These are phyloP conservation scores for Podaxis sp. DNA, from an alignment of 768 basidiomycete genomes.

Conservation along the genomic window DNA sequence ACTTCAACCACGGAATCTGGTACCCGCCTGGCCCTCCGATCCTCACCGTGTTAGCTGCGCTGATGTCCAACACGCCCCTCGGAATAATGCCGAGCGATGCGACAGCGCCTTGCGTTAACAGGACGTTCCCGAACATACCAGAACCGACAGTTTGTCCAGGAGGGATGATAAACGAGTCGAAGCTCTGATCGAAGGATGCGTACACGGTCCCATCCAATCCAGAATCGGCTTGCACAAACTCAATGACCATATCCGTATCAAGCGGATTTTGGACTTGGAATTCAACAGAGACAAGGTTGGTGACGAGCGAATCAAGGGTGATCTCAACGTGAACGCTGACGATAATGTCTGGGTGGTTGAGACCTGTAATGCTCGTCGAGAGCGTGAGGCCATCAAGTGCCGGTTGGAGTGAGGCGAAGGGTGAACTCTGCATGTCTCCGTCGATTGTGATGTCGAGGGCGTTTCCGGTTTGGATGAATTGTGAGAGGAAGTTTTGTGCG, in stretches of 20 bases:
- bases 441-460: constrained; percentile 47
- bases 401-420: constrained; percentile 53
- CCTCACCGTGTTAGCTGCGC: constrained; percentile 40
- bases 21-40: constrained; percentile 51
- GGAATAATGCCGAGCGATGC: constrained; percentile 56
- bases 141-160: constrained; percentile 58
- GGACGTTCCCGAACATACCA: constrained; percentile 52
- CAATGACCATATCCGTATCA: constrained; percentile 51
- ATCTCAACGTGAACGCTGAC: constrained; percentile 53
- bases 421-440: constrained; percentile 57
- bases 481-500: constrained; percentile 56
- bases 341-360: constrained; percentile 54
- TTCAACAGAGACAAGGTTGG: constrained; percentile 48
- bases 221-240: constrained; percentile 52
- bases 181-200: constrained; percentile 54
- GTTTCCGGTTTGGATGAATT: constrained; percentile 52
- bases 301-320: constrained; percentile 41
- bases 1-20: constrained; percentile 59
- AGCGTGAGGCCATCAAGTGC: constrained; percentile 53
- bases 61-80: constrained; percentile 48
- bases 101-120: constrained; percentile 55
- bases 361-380: constrained; percentile 40
- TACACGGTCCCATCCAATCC: constrained; percentile 48
- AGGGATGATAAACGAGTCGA: constrained; percentile 52
- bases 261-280: constrained; percentile 57